Conservation (phyloP, 805 yeast genomes). For the Metschnikowia kunwiensis region DNA sequence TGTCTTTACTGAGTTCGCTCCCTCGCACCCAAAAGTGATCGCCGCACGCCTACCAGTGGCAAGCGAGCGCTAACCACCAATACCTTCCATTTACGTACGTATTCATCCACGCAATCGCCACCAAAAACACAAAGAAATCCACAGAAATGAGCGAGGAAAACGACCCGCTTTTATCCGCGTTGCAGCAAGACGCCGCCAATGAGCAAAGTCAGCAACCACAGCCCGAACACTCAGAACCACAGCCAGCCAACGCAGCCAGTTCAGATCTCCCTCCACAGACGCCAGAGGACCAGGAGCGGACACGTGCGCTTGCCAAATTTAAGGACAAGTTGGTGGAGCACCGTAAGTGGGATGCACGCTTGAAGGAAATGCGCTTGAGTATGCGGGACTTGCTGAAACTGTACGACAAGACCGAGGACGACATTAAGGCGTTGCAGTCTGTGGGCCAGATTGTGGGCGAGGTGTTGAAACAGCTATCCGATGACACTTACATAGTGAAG, state of each 20-base stretch:
- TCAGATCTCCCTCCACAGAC: slow-evolving; percentile 7
- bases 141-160: slow-evolving; percentile 52
- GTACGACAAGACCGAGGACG: slow-evolving; percentile 92
- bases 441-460: slow-evolving; percentile 98
- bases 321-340: slow-evolving; percentile 88
- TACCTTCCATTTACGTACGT: too few relatives aligned
- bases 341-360: slow-evolving; percentile 88
- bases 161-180: slow-evolving; percentile 75
- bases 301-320: slow-evolving; percentile 71
- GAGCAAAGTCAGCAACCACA: background rate
- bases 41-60: too few relatives aligned
- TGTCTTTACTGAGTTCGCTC: too few relatives aligned
- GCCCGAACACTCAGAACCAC: too few relatives aligned
- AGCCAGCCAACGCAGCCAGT: background rate
- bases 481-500: slow-evolving; percentile 91
- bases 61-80: too few relatives aligned
- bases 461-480: slow-evolving; percentile 90
- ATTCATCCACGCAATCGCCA: too few relatives aligned
- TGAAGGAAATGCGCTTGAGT: slow-evolving; percentile 77
- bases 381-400: slow-evolving; percentile 81
- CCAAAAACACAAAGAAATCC: background rate
- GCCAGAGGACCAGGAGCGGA: slow-evolving; percentile 64
- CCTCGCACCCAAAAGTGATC: too few relatives aligned
- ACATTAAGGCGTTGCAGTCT: slow-evolving; percentile 92
- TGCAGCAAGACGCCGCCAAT: slow-evolving; percentile 32